phyloP scores from a whole-genome alignment of 805 yeast genomes.

The Saturnispora besseyi region DNA sequence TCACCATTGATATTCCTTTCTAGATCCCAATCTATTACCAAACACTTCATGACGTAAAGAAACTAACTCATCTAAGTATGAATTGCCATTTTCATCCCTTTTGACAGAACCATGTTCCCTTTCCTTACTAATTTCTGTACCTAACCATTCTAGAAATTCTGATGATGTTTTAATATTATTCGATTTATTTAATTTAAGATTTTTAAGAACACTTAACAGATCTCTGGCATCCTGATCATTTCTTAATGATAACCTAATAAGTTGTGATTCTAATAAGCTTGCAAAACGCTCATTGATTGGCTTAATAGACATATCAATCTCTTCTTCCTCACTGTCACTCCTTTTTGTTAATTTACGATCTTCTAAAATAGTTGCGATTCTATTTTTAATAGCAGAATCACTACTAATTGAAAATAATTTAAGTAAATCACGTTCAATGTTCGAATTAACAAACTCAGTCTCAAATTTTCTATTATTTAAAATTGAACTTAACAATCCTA shows the following conservation, averaged over 20 bases:
- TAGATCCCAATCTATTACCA: conserved; percentile 66
- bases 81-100: conserved; percentile 3
- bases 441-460: conserved; percentile 12
- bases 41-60: conserved; percentile 52
- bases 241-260: conserved; percentile 20
- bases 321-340: conserved; percentile 9
- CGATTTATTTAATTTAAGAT: conserved; percentile 24
- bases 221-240: conserved; percentile 35
- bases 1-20: conserved; percentile 39
- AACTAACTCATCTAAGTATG: conserved; percentile 23
- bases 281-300: conserved; percentile 29
- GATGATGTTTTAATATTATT: conserved; percentile 28
- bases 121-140: conserved; percentile 18
- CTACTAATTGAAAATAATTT: conserved; percentile 15
- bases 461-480: conserved; percentile 31
- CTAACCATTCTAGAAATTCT: conserved; percentile 56
- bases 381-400: conserved; percentile 24
- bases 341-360: conserved; percentile 27
- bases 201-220: conserved; percentile 32
- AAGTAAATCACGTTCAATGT: conserved; percentile 21
- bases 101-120: conserved; percentile 18
- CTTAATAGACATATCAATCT: not conserved
- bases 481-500: conserved; percentile 45
- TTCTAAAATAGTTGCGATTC: conserved; percentile 39
- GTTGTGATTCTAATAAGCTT: conserved; percentile 27